Conservation (phyloP, 2,329 filamentous ascomycete genomes). For the Knoxdaviesia capensis region DNA sequence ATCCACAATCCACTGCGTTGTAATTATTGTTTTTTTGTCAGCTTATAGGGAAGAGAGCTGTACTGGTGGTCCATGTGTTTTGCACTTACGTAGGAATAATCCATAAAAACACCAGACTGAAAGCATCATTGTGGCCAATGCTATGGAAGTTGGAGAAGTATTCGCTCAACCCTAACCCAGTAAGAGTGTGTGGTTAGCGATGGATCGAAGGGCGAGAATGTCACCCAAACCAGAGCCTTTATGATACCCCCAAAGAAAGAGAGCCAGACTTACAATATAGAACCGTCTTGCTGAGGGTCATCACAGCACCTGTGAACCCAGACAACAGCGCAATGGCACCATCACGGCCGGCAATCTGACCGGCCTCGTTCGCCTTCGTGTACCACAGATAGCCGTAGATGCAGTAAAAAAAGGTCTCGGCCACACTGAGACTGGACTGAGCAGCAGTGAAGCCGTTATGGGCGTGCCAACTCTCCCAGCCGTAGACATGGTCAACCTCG, state of each 20-base stretch:
- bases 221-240: background rate
- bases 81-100: slow-evolving; percentile 34
- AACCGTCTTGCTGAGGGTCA: slow-evolving; percentile 42
- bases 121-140: slow-evolving; percentile 31
- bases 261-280: slow-evolving; percentile 29
- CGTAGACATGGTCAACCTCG: slow-evolving; percentile 62
- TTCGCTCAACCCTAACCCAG: slow-evolving; percentile 28
- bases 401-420: slow-evolving; percentile 47
- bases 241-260: background rate
- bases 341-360: slow-evolving; percentile 18
- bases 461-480: slow-evolving; percentile 48
- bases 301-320: slow-evolving; percentile 32
- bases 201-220: background rate
- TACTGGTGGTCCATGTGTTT: background rate
- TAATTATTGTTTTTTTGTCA: background rate
- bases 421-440: slow-evolving; percentile 46
- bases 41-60: background rate
- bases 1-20: slow-evolving; percentile 31
- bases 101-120: slow-evolving; percentile 29
- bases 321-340: slow-evolving; percentile 25
- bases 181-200: background rate
- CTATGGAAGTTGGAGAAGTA: slow-evolving; percentile 34
- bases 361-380: slow-evolving; percentile 8
- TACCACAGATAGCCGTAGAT: slow-evolving; percentile 27
- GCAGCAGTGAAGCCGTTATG: slow-evolving; percentile 59